Evolutionary conservation across 1,139 yeast genomes (phyloP), one percentile per base, ranked within the genome.

Genomic region (Debaryomyces psychrophilus): DNA sequence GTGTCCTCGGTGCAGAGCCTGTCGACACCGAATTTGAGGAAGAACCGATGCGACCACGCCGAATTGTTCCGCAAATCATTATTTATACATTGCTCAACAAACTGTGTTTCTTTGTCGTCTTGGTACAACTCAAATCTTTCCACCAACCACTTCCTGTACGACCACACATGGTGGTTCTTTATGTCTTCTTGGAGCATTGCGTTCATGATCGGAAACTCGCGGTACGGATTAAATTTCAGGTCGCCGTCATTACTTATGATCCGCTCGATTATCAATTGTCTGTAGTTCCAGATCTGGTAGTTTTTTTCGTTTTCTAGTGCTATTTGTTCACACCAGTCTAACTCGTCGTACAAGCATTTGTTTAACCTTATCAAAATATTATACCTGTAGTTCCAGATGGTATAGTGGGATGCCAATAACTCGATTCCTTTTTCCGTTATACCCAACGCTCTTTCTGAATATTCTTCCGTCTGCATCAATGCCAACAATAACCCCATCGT

Each of bases 131-230:
- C 62, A 55, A 83, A 83, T 52, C 69, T 71, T 29, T 73, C 72
- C 15, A 87, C 84, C 17, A 86, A 67, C 97, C 97, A 90, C 57
- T 86, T 85, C 45, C 92, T 68, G 58, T 90, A 90, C 1, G 96
- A 81, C 99, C 99, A 93, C 5, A 92, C 97, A 60, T 93, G 99
- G 63, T 93, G 95, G 68, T 93, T 93, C 62, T 93, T 93, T 11
- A 85, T 66, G 60, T 93, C 99, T 39, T 83, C 85, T 18, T 78
- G 81, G 8, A 93, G 67, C 85, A 92, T 86, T 37, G 79, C 67
- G 40, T 76, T 76, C 43, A 87, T 68, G 14, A 89, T 70, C 2
- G 87, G 85, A 48, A 73, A 74, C 58, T 90, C 97, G 27, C 82
- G 66, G 43, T 65, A 69, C 6, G 81, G 71, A 38, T 69, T 65